A percentile compares a stretch with the other conserved stretches of the same genome.
Conservation (phyloP, 2,329 filamentous ascomycete genomes). For the Rhexocercosporidium sp. region DNA sequence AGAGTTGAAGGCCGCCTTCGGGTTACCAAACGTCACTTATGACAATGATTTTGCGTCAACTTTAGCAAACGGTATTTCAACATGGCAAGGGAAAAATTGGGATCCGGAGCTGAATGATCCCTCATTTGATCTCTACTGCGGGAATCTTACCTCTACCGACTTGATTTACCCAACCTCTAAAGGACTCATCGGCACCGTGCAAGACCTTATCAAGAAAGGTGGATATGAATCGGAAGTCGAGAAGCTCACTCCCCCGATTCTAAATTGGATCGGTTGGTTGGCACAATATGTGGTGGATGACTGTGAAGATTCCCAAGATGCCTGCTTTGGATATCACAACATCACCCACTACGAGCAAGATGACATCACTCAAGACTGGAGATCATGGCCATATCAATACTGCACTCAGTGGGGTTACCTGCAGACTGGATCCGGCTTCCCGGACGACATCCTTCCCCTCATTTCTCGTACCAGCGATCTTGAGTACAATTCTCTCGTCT, state of each 20-base stretch:
- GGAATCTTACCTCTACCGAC: conserved; percentile 55
- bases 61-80: conserved; percentile 49
- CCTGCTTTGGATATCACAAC: conserved; percentile 57
- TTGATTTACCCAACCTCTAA: conserved; percentile 65
- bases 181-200: conserved; percentile 69
- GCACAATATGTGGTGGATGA: conserved; percentile 49
- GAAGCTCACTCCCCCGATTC: conserved; percentile 53
- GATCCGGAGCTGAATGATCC: conserved; percentile 57
- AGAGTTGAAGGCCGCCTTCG: conserved; percentile 59
- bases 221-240: conserved; percentile 51
- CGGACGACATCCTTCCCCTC: conserved; percentile 66
- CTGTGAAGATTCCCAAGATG: conserved; percentile 51
- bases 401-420: conserved; percentile 75
- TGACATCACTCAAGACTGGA: conserved; percentile 50
- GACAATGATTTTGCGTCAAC: conserved; percentile 57
- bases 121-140: conserved; percentile 58
- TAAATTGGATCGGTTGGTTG: conserved; percentile 63
- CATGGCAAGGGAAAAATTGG: conserved; percentile 64
- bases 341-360: conserved; percentile 51
- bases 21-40: conserved; percentile 50
- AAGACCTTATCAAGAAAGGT: conserved; percentile 51
- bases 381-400: conserved; percentile 58
- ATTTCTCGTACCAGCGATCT: conserved; percentile 74
- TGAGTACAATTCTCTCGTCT: conserved; percentile 65
- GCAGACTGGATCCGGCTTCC: conserved; percentile 73